Evolutionary conservation across 192 early-diverging fungal species (phyloP).

Genomic region (Dissophora ornata): DNA sequence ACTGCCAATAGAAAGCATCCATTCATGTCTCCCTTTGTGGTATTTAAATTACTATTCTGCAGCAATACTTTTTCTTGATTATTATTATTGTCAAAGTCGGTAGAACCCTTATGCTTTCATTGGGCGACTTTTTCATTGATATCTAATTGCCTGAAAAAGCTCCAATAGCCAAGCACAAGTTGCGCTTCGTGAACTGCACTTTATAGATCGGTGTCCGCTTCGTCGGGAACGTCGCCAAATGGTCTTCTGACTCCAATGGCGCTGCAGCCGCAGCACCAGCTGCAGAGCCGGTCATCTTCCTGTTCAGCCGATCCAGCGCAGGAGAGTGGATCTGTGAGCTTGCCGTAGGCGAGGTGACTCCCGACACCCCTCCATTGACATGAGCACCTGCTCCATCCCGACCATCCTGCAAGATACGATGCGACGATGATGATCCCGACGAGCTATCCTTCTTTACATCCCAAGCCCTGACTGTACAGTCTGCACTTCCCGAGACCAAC

Average conservation of each 20-base stretch:
- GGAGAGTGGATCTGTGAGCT: conserved; percentile 29
- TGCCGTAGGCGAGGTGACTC: conserved; percentile 61
- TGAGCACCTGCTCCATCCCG: conserved; percentile 1
- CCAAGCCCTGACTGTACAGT: conserved; percentile 93
- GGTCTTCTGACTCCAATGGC: conserved; percentile 62
- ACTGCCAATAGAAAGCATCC: too few relatives aligned
- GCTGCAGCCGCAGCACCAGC: conserved; percentile 30
- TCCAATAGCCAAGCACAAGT: conserved; percentile 87
- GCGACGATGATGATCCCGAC: background rate
- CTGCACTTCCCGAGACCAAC: conserved; percentile 86
- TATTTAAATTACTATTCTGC: too few relatives aligned
- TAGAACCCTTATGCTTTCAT: too few relatives aligned
- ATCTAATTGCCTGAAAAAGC: conserved; percentile 65
- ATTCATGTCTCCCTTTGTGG: too few relatives aligned
- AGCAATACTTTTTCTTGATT: too few relatives aligned
- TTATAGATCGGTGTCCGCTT: conserved; percentile 92
- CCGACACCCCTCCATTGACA: conserved; percentile 46
- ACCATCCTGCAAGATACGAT: conserved; percentile 43
- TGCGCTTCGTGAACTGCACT: conserved; percentile 85
- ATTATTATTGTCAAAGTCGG: too few relatives aligned
- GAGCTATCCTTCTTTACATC: conserved; percentile 73
- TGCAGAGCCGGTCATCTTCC: conserved; percentile 44
- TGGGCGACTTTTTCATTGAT: too few relatives aligned
- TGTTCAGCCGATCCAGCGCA: conserved; percentile 57
- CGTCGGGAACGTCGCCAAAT: conserved; percentile 83